Conservation (phyloP, 2,329 filamentous ascomycete genomes). For the Mycocentrospora acerina region DNA sequence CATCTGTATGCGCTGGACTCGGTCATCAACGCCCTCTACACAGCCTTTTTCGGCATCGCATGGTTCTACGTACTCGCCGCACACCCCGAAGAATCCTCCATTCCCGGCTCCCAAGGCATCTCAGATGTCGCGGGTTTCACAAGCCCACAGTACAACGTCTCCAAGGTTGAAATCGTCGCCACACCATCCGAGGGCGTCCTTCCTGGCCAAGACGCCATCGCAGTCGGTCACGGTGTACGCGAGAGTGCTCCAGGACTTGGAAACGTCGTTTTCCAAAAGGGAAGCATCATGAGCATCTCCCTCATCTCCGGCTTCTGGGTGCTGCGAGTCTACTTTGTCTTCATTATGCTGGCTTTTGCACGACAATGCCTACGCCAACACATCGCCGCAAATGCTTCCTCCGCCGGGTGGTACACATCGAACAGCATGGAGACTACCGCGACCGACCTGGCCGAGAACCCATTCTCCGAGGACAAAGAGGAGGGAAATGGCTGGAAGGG, state of each 20-base stretch:
- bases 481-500: constrained; percentile 80
- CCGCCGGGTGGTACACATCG: constrained; percentile 44
- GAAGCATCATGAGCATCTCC: constrained; percentile 73
- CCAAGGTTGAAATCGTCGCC: constrained; percentile 56
- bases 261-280: constrained; percentile 65
- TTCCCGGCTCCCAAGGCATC: constrained; percentile 56
- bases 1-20: constrained; percentile 86
- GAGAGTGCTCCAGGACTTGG: constrained; percentile 53
- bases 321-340: constrained; percentile 77
- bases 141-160: constrained; percentile 62
- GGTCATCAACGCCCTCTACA: constrained; percentile 78
- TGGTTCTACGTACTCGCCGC: constrained; percentile 80
- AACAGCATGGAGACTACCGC: constrained; percentile 43
- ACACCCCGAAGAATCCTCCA: constrained; percentile 47
- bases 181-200: constrained; percentile 48
- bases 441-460: constrained; percentile 59
- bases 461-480: constrained; percentile 69
- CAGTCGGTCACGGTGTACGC: constrained; percentile 44
- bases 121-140: constrained; percentile 67
- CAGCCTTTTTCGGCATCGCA: constrained; percentile 74
- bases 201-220: constrained; percentile 56
- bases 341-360: constrained; percentile 82
- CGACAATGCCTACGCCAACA: constrained; percentile 73
- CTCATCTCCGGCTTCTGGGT: constrained; percentile 74
- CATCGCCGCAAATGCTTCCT: constrained; percentile 51